Evolutionary conservation across 129 eudicot species (phyloP), one percentile per base, ranked within the genome.

Genomic region (Centaurea solstitialis): DNA sequence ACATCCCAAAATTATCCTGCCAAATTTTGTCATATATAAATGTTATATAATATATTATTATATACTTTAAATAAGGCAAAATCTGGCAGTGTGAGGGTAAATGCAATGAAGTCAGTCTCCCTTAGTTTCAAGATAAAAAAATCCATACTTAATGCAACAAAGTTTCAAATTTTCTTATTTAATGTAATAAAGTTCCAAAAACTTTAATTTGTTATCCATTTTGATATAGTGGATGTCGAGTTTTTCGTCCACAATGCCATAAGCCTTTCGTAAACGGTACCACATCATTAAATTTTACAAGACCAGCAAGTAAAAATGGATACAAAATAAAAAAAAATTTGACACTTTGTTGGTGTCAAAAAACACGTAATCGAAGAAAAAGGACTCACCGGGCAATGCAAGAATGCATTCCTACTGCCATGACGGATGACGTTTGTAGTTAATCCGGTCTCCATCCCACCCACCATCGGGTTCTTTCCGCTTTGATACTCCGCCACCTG

Each of bases 381-480:
- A 72, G 7, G 39, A 78, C 89, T 82, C 80, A 82, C 84, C 84
- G 2, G 76, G 80, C 15, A 35, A 68, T 17, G 75, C 37, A 71
- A 50, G 35, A 74, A 33, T 33, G 28, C 9, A 53, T 70, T 76
- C 72, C 81, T 92, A 94, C 86, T 88, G 96, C 97, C 96, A 85
- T 18, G 92, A 80, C 45, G 96, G 81, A 68, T 88, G 77, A n/a
- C 65, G 65, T 86, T 88, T 95, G 84, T 74, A 85, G 85, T 85
- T 89, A 73, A 91, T 66, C 79, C 84, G 88, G 64, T 91, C 99
- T 43, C 79, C 86, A 7, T 87, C 92, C 90, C 92, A 86, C 11
- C 98, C 93, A 33, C 94, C 89, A 8, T 95, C 99, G 1, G 94
- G 97, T 80, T 95, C 99, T 85, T 87, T 92, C 78, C 99, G 87